Conservation (phyloP, 768 basidiomycete genomes). For the Rhodotorula graminis region DNA sequence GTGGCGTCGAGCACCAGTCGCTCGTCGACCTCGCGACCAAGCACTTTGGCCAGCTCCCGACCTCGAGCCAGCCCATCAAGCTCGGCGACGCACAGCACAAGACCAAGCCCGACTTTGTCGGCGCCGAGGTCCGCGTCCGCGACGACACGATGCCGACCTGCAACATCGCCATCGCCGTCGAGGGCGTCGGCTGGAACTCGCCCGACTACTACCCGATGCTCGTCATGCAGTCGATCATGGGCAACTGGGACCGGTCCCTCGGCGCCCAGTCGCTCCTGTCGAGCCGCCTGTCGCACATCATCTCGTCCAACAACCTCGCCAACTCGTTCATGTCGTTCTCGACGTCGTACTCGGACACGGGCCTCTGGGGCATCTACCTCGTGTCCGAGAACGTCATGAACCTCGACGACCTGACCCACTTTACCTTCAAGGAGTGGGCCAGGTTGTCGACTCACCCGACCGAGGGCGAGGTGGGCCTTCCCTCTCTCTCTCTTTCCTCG, state of each 20-base stretch:
- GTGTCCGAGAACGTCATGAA: slow-evolving; percentile 75
- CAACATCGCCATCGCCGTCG: slow-evolving; percentile 93
- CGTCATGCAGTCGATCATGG: slow-evolving; percentile 94
- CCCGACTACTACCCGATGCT: slow-evolving; percentile 99
- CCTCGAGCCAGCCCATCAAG: slow-evolving; percentile 79
- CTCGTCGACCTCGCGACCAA: slow-evolving; percentile 92
- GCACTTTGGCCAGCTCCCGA: slow-evolving; percentile 83
- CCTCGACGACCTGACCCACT: slow-evolving; percentile 88
- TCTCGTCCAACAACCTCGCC: slow-evolving; percentile 89
- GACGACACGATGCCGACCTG: slow-evolving; percentile 85
- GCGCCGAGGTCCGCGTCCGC: slow-evolving; percentile 90
- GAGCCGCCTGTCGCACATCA: slow-evolving; percentile 82
- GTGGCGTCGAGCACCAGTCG: slow-evolving; percentile 84
- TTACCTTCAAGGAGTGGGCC: slow-evolving; percentile 67
- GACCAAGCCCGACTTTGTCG: slow-evolving; percentile 70
- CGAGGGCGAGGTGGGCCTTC: slow-evolving; percentile 42
- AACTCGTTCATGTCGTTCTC: slow-evolving; percentile 99
- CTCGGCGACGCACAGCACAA: slow-evolving; percentile 73
- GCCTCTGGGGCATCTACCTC: slow-evolving; percentile 97
- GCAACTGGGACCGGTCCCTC: slow-evolving; percentile 97
- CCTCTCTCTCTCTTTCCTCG: neutral
- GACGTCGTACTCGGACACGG: slow-evolving; percentile 96
- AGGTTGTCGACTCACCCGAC: slow-evolving; percentile 86
- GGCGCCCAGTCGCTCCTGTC: slow-evolving; percentile 84
- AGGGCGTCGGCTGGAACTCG: slow-evolving; percentile 95